Evolutionary conservation across 2,329 filamentous ascomycete species (phyloP).

Genomic region (Stachybotrys chartarum): DNA sequence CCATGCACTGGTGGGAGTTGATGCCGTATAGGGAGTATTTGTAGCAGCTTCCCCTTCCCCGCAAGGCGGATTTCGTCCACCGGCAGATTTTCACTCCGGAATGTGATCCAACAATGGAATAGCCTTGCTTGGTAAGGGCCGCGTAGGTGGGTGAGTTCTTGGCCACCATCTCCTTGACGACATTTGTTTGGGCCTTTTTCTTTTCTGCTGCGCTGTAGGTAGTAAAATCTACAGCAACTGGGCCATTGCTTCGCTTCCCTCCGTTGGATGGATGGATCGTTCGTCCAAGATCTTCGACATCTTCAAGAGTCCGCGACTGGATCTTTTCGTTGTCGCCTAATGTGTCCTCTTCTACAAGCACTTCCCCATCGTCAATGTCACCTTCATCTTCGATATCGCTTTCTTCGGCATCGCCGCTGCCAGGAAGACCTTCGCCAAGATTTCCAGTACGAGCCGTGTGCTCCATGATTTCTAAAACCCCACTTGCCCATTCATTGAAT

Average conservation of each 20-base stretch:
- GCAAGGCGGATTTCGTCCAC: conserved; percentile 95
- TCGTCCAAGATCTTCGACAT: conserved; percentile 76
- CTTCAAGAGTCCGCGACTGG: conserved; percentile 47
- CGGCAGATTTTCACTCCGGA: conserved; percentile 96
- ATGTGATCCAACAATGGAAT: conserved; percentile 90
- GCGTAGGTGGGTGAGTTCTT: conserved; percentile 81
- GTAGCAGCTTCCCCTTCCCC: conserved; percentile 91
- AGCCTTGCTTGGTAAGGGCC: conserved; percentile 91
- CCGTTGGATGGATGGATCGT: conserved; percentile 45
- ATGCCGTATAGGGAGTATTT: conserved; percentile 98
- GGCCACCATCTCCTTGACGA: conserved; percentile 88
- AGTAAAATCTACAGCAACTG: conserved; percentile 82
- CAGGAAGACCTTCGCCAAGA: conserved; percentile 59
- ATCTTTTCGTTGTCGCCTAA: conserved; percentile 22
- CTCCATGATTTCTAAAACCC: conserved; percentile 63
- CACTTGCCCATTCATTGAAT: conserved; percentile 70
- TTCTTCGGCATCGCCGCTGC: conserved; percentile 77
- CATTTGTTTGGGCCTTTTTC: conserved; percentile 30
- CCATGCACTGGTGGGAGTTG: conserved; percentile 95
- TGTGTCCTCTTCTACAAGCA: conserved; percentile 30
- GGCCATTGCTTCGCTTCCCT: conserved; percentile 14
- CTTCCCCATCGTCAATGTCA: conserved; percentile 51
- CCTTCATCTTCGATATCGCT: conserved; percentile 70
- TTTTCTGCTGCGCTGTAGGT: conserved; percentile 53
- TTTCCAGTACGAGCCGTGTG: conserved; percentile 54